A percentile compares a stretch with the other conserved stretches of the same genome.
Conservation (phyloP, 148 eudicot species). For the Fagopyrum homotropicum region DNA sequence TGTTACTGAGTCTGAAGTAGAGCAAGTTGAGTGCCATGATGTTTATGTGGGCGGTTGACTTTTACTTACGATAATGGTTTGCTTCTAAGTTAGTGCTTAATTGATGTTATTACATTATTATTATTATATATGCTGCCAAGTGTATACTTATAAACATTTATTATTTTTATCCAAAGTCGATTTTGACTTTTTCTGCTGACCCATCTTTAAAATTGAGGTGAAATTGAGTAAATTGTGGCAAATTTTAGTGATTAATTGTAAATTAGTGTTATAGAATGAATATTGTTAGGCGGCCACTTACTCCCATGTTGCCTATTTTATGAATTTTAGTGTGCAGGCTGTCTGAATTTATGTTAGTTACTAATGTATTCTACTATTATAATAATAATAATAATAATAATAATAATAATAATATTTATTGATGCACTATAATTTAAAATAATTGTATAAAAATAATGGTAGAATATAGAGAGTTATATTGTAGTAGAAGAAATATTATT, state of each 20-base stretch:
- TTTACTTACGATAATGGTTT: neutral
- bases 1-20: neutral
- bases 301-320: conserved; percentile 10
- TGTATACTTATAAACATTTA: neutral
- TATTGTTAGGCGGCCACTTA: neutral
- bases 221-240: neutral
- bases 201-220: neutral
- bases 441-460: no score
- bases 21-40: conserved; percentile 13
- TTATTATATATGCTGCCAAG: conserved; percentile 2
- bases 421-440: no score
- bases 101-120: neutral
- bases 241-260: neutral
- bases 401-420: no score
- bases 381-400: no score
- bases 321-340: neutral
- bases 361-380: no score
- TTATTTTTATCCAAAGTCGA: neutral
- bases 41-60: neutral
- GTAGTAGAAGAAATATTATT: no score
- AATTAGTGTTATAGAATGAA: neutral
- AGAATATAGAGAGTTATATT: no score
- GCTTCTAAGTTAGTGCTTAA: neutral
- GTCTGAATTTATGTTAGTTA: neutral
- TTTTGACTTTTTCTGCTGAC: neutral